A percentile compares a stretch with the other conserved stretches of the same genome.
Evolutionary conservation across 2,329 filamentous ascomycete genomes (phyloP).

Genomic region (Colletotrichum sublineola): DNA sequence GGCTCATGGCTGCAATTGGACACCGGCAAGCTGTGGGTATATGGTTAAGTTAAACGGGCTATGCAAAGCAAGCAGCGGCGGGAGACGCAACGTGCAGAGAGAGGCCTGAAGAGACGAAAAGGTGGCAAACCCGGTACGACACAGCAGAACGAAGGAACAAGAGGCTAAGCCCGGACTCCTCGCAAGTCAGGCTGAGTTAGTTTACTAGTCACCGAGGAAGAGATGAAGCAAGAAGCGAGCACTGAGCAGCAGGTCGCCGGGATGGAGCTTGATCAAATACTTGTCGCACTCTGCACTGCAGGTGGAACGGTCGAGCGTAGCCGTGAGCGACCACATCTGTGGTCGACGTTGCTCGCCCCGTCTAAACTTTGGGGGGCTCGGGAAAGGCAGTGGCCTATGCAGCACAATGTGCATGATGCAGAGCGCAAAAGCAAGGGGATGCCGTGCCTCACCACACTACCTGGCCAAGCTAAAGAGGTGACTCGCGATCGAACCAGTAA

Average conservation of each 20-base stretch:
- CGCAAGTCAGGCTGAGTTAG: conserved; percentile 21
- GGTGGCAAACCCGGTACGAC: background rate
- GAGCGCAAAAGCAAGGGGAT: conserved; percentile 24
- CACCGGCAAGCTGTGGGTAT: background rate
- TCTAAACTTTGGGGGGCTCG: conserved; percentile 20
- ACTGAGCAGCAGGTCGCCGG: conserved; percentile 3
- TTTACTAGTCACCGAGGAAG: conserved; percentile 35
- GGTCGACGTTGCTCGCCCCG: conserved; percentile 39
- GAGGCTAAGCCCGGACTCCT: conserved; percentile 9
- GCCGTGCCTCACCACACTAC: conserved; percentile 3
- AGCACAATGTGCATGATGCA: conserved; percentile 31
- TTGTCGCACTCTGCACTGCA: conserved; percentile 9
- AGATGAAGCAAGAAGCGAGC: conserved; percentile 26
- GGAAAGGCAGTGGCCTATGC: conserved; percentile 17
- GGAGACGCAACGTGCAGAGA: background rate
- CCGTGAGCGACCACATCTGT: conserved; percentile 21
- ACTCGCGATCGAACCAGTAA: conserved; percentile 31
- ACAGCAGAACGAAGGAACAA: conserved; percentile 12
- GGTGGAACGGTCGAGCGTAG: conserved; percentile 18
- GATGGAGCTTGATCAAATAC: conserved; percentile 39
- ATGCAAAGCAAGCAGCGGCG: conserved; percentile 12
- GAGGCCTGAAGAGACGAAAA: conserved; percentile 4
- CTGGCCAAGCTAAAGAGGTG: background rate
- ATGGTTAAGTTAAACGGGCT: background rate
- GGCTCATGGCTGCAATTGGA: conserved; percentile 25